A percentile compares a stretch with the other conserved stretches of the same genome.
Conservation (phyloP, 208 protist genomes). For the Leishmania guyanensis region DNA sequence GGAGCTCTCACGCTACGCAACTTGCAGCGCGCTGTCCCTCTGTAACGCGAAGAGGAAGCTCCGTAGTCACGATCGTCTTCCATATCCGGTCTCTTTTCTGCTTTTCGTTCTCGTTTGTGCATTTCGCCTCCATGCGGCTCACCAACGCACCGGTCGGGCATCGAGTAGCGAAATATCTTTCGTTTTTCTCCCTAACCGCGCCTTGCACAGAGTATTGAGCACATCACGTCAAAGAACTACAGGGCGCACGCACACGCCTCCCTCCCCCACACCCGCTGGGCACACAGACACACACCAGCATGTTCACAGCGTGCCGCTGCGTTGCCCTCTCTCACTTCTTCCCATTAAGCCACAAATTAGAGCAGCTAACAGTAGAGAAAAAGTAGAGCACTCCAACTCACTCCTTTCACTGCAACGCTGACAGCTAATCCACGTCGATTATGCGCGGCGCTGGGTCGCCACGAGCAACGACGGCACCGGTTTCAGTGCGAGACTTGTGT, state of each 20-base stretch:
- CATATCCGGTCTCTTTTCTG: neutral
- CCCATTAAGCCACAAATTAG: neutral
- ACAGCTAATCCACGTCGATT: conserved; percentile 8
- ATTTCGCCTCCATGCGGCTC: neutral
- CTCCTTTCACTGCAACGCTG: neutral
- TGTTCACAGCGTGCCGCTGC: neutral
- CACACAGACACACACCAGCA: neutral
- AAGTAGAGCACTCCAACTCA: neutral
- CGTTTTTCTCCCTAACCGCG: neutral
- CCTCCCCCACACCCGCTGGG: neutral
- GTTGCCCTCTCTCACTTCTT: neutral
- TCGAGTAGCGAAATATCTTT: neutral
- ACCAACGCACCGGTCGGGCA: neutral
- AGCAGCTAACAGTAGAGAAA: neutral
- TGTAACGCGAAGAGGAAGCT: neutral
- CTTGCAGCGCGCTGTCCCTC: neutral
- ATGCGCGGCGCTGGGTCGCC: neutral
- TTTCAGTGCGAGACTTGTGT: neutral
- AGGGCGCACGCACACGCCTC: neutral
- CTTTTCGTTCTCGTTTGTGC: neutral
- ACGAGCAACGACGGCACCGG: neutral
- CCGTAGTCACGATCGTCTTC: no score
- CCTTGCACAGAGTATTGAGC: neutral
- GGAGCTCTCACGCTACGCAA: neutral
- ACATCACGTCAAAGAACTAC: neutral